These are phyloP conservation scores for Vigna nakashimae DNA, from an alignment of 306 rosid species.

Conservation along the genomic window DNA sequence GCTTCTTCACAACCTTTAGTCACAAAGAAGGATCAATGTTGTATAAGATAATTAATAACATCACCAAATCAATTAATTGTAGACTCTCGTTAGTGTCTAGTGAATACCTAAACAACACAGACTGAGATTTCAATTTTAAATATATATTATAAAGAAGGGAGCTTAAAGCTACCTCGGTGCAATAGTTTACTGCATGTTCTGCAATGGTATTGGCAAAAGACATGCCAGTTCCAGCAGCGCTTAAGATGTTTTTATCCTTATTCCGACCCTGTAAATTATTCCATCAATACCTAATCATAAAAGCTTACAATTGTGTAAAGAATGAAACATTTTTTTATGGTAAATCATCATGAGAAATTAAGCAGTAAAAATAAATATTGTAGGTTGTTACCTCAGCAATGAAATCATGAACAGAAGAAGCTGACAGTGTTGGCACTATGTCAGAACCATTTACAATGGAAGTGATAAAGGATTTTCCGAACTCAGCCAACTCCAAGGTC, in stretches of 20 bases:
- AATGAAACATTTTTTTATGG: background rate
- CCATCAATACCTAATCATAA: background rate
- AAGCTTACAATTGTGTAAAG: background rate
- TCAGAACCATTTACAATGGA: background rate
- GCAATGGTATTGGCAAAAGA: background rate
- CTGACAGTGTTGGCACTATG: constrained; percentile 9
- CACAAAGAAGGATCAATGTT: background rate
- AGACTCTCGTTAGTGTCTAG: too few species aligned
- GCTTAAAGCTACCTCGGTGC: background rate
- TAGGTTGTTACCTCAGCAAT: background rate
- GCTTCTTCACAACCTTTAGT: background rate
- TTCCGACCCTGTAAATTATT: background rate
- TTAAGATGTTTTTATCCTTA: background rate
- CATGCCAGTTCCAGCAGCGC: background rate
- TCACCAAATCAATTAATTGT: background rate
- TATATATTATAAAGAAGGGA: background rate
- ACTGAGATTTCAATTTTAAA: background rate
- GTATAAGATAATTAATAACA: background rate
- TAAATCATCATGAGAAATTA: too few species aligned
- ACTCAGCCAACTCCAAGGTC: background rate
- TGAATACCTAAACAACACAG: too few species aligned
- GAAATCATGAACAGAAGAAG: background rate
- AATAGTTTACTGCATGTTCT: too few species aligned
- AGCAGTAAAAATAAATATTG: too few species aligned
- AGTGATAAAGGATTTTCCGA: background rate